phyloP scores from a whole-genome alignment of 176 grass and related monocot genomes.

The barley (Hordeum vulgare) region DNA sequence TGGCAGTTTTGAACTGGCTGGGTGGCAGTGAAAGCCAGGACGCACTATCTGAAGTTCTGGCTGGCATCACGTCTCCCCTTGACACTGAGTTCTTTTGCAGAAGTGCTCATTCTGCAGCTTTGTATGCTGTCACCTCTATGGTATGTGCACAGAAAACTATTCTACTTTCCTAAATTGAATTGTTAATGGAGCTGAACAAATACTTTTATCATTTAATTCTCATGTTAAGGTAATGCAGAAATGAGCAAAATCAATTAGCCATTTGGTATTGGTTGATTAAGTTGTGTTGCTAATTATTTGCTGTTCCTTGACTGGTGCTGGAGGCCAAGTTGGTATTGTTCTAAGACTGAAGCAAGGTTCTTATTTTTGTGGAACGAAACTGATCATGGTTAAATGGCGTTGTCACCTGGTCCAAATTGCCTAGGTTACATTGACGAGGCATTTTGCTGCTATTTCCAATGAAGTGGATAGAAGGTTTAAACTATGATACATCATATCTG shows the following conservation, averaged over 20 bases:
- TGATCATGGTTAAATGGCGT: not conserved
- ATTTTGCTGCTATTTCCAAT: not conserved
- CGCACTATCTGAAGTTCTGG: not conserved
- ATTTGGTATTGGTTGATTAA: not conserved
- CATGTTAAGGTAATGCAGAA: not conserved
- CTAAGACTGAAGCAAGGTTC: not conserved
- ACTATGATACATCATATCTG: not conserved
- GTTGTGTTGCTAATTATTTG: not conserved
- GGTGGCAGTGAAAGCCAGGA: not conserved
- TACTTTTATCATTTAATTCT: not conserved
- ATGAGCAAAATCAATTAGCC: not conserved
- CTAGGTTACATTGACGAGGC: not conserved
- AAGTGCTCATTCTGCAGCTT: not conserved
- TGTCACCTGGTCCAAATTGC: not conserved
- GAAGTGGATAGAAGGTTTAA: not conserved
- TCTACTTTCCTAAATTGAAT: not conserved
- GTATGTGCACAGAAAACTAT: not conserved
- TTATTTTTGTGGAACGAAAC: not conserved
- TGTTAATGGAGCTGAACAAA: not conserved
- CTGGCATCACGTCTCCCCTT: conserved; percentile 14
- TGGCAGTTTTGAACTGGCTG: not conserved
- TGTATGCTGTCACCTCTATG: conserved; percentile 9
- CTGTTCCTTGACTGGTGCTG: not conserved
- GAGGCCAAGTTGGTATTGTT: not conserved
- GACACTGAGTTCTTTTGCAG: not conserved